Evolutionary conservation across 2,329 filamentous ascomycete genomes (phyloP), one percentile per base, ranked within the genome.

Genomic region (Fusarium sambucinum): DNA sequence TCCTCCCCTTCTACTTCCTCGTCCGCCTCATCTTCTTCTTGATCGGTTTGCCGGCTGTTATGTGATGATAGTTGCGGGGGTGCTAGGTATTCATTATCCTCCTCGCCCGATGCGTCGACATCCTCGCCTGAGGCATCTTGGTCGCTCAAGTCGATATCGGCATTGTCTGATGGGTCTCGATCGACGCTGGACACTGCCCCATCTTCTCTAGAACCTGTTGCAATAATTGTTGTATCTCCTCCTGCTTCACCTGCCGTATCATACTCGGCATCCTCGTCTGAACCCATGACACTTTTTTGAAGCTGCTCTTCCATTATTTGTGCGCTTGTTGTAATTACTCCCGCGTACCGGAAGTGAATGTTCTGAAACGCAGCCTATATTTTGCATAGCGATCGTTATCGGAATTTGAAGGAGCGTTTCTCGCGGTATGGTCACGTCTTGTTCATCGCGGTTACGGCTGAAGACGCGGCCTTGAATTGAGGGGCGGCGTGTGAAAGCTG

Each of bases 241-340:
- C 70, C 76, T 44, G 63, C 68, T 54, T 72, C 73, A 44, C 79
- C 79, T 46, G 71, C 76, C 33, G 74, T 77, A 50, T 77, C 79
- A 55, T 82, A 83, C 35, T 83, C 81, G 48, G 80, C 81, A 57
- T 82, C 83, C 59, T 85, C 84, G 6, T 85, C 84, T 8, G 84
- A 85, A 57, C 83, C 79, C 68, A 85, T 78, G 42, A 82, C 83
- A 74, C 85, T 87, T 71, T 86, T 84, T 72, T 87, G 86, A 58
- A 87, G 80, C 75, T 87, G 84, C 61, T 88, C 85, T 74, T 87
- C 83, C 78, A 86, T 87, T 50, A 83, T 79, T 72, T 86, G 85
- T 56, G 83, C 81, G 71, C 82, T 86, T 53, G 82, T 77, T 83
- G 86, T 86, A 46, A 68, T 78, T 70, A 71, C 70, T 67, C 66